Evolutionary conservation across 2,329 filamentous ascomycete genomes (phyloP).

Genomic region (Sporothrix variecibatus): DNA sequence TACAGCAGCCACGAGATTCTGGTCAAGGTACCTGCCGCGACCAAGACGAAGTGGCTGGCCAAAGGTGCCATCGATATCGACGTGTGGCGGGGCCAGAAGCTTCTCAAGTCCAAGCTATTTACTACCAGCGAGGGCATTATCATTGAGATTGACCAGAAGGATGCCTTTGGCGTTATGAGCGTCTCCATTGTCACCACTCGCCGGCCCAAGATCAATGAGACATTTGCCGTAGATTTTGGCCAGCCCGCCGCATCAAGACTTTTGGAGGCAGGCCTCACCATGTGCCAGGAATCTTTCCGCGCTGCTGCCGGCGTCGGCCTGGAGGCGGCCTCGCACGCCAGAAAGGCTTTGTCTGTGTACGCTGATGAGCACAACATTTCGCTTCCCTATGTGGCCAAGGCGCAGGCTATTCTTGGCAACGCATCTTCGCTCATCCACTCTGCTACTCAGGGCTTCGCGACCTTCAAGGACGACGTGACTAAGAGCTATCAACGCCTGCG

Average conservation of each 20-base stretch:
- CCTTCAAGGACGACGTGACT: not conserved
- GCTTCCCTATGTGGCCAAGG: not conserved
- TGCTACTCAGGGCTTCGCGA: not conserved
- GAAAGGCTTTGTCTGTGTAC: slow-evolving; percentile 16
- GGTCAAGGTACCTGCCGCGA: slow-evolving; percentile 53
- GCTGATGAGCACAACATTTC: slow-evolving; percentile 27
- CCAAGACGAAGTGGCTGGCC: slow-evolving; percentile 57
- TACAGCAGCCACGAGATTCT: slow-evolving; percentile 54
- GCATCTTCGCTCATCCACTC: not conserved
- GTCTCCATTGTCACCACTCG: slow-evolving; percentile 60
- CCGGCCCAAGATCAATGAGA: slow-evolving; percentile 62
- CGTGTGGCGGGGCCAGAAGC: slow-evolving; percentile 51
- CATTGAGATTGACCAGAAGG: slow-evolving; percentile 53
- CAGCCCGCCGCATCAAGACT: slow-evolving; percentile 49
- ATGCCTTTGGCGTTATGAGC: slow-evolving; percentile 60
- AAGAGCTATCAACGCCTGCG: not conserved
- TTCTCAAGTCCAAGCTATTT: slow-evolving; percentile 52
- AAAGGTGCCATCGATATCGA: slow-evolving; percentile 59
- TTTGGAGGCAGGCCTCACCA: slow-evolving; percentile 47
- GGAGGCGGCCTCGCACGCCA: slow-evolving; percentile 32
- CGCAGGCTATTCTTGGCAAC: not conserved
- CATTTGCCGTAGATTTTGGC: slow-evolving; percentile 62
- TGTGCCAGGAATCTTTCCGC: slow-evolving; percentile 44
- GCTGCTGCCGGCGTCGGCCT: slow-evolving; percentile 46
- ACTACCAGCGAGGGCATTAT: slow-evolving; percentile 54